A percentile compares a stretch with the other conserved stretches of the same genome.
Conservation (phyloP, 1,139 yeast species). For the Petasospora fabianii region DNA sequence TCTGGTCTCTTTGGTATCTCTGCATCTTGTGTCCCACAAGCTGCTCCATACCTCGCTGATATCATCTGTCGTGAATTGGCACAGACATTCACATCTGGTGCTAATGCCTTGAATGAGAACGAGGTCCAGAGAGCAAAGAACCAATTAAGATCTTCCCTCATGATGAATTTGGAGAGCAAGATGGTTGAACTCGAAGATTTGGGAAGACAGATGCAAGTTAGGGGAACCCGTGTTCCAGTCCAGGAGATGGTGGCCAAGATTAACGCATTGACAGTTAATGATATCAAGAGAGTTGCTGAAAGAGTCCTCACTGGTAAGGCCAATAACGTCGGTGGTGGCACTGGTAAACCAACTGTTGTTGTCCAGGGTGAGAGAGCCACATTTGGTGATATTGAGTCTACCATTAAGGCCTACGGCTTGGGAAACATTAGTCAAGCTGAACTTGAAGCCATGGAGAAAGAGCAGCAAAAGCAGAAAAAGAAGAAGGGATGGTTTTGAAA, state of each 20-base stretch:
- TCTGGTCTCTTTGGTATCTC: slow-evolving; percentile 91
- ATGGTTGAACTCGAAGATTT: slow-evolving; percentile 90
- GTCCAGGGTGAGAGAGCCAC: slow-evolving; percentile 84
- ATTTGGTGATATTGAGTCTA: slow-evolving; percentile 78
- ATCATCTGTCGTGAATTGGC: slow-evolving; percentile 75
- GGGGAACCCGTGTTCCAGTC: slow-evolving; percentile 73
- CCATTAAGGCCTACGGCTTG: slow-evolving; percentile 67
- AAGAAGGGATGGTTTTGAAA: slow-evolving; percentile 22
- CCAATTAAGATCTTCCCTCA: slow-evolving; percentile 81
- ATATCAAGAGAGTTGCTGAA: slow-evolving; percentile 71
- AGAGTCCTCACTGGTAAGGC: slow-evolving; percentile 69
- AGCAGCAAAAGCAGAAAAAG: slow-evolving; percentile 7
- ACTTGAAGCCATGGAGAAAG: background rate
- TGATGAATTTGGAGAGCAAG: slow-evolving; percentile 91
- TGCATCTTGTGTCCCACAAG: slow-evolving; percentile 79
- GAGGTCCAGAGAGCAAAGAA: slow-evolving; percentile 91
- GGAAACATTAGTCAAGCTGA: slow-evolving; percentile 38
- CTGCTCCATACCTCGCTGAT: slow-evolving; percentile 80
- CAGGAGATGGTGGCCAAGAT: slow-evolving; percentile 81
- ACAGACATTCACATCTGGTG: slow-evolving; percentile 43
- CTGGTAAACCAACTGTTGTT: slow-evolving; percentile 75
- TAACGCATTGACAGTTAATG: slow-evolving; percentile 59
- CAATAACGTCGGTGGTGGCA: slow-evolving; percentile 44
- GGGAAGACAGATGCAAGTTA: slow-evolving; percentile 91
- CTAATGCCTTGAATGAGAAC: slow-evolving; percentile 54